A percentile compares a stretch with the other conserved stretches of the same genome.
Conservation (phyloP, 306 rosid species). For the Pueraria montana region DNA sequence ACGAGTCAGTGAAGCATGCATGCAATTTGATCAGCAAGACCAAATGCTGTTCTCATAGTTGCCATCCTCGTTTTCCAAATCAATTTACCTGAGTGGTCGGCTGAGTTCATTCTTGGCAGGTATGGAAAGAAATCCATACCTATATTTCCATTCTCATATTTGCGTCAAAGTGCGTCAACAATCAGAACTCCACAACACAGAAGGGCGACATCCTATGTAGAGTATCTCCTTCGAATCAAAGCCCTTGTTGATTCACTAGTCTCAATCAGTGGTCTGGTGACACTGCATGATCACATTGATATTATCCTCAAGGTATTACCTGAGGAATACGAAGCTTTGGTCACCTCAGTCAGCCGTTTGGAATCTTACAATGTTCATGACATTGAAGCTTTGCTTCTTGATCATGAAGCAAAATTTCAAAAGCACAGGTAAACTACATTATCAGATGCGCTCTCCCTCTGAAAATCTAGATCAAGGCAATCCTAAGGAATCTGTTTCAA, state of each 20-base stretch:
- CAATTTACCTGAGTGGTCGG: background rate
- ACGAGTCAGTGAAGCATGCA: background rate
- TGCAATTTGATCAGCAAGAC: background rate
- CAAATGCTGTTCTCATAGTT: background rate
- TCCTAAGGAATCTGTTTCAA: conserved; percentile 23
- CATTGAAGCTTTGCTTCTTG: background rate
- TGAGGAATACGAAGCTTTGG: background rate
- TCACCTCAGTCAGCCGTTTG: background rate
- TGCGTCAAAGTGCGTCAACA: background rate
- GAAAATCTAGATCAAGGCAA: conserved; percentile 5
- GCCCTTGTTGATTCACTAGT: background rate
- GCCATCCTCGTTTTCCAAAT: background rate
- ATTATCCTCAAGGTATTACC: background rate
- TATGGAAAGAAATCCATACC: background rate
- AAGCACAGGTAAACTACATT: background rate
- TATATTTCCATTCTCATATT: background rate
- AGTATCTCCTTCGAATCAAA: background rate
- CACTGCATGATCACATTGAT: background rate
- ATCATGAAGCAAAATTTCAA: background rate
- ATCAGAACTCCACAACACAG: background rate
- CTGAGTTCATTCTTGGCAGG: background rate
- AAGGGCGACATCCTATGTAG: background rate
- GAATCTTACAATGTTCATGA: background rate
- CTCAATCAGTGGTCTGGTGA: background rate
- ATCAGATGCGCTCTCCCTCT: background rate